These are phyloP conservation scores for Phytopythium kandeliae DNA, from an alignment of 352 stramenopile species.

Conservation along the genomic window DNA sequence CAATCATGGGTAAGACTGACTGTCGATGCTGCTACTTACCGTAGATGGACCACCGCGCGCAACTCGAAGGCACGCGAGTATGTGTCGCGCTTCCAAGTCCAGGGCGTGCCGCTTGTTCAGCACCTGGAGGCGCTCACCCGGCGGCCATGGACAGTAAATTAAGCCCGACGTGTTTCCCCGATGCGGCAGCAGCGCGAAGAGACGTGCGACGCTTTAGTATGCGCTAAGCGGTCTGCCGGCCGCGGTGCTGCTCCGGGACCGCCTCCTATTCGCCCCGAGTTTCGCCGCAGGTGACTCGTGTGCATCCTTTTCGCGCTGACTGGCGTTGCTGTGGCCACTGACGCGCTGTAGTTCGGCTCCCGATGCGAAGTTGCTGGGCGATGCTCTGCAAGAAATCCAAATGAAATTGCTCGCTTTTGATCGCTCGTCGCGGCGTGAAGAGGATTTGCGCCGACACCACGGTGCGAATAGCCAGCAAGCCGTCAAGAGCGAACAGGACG, in stretches of 20 bases:
- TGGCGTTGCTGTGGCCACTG: too few species aligned
- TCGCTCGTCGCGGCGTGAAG: too few species aligned
- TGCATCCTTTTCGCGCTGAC: too few species aligned
- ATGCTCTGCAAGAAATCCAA: not conserved
- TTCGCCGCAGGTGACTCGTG: too few species aligned
- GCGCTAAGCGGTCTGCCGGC: too few species aligned
- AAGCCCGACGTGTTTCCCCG: not conserved
- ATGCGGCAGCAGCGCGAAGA: not conserved
- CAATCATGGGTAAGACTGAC: not conserved
- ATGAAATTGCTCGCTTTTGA: not conserved
- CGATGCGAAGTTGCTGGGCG: not conserved
- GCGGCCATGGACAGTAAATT: constrained; percentile 24
- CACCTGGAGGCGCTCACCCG: constrained; percentile 41
- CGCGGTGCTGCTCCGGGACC: too few species aligned
- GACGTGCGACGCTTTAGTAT: too few species aligned
- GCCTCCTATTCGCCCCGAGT: too few species aligned
- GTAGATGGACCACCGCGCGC: constrained; percentile 49
- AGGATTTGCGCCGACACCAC: too few species aligned
- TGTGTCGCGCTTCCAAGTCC: constrained; percentile 47
- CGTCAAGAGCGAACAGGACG: too few species aligned
- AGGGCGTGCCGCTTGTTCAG: constrained; percentile 61
- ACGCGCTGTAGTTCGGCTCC: not conserved
- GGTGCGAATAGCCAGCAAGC: too few species aligned
- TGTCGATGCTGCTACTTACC: constrained; percentile 5
- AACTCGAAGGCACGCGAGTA: constrained; percentile 47